Evolutionary conservation across 2,329 filamentous ascomycete genomes (phyloP), one percentile per base, ranked within the genome.

Genomic region (Lachnellula willkommii): DNA sequence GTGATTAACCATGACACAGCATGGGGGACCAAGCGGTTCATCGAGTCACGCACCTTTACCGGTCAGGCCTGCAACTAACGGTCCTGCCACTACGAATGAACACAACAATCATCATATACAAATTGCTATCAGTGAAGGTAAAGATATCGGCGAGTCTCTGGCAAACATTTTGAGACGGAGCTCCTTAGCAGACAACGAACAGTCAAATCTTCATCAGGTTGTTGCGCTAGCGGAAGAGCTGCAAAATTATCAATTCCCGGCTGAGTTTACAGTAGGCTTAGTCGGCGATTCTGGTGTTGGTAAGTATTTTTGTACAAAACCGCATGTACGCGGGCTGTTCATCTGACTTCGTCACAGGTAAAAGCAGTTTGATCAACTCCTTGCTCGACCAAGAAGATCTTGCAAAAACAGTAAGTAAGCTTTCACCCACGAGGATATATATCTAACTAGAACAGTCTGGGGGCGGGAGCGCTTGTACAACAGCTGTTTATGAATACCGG

Each of bases 291-390:
- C 57, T 17, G 57, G 57, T 40, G 57, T 57, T 49, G 57, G 57
- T 59, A 46, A 47, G 57, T 55, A 14, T 15, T 14, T 4, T 40
- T 24, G 26, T 40, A 32, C 28, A 11, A 3, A 40, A 40, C 14
- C 37, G 5, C 5, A 40, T n/a, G 11, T 12, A n/a, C 15, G 28
- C 32, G 24, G n/a, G 15, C 35, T 32, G 11, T 15, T n/a, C 24
- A 39, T 22, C 51, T 59, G 36, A 57, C 39, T 32, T 26, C 26
- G n/a, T 45, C 7, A 8, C 20, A 59, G 57, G 57, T 15, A 58
- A 60, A 50, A 60, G 57, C 47, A 57, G 57, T 40, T 22, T 60
- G 24, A 60, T 60, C 32, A 60, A 58, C 37, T 60, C 55, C n/a
- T 47, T 58, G 36, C 55, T 60, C 28, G 24, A 50, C 14, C 37